Conservation (phyloP, 75 land plant species). For the Pinus taeda region DNA sequence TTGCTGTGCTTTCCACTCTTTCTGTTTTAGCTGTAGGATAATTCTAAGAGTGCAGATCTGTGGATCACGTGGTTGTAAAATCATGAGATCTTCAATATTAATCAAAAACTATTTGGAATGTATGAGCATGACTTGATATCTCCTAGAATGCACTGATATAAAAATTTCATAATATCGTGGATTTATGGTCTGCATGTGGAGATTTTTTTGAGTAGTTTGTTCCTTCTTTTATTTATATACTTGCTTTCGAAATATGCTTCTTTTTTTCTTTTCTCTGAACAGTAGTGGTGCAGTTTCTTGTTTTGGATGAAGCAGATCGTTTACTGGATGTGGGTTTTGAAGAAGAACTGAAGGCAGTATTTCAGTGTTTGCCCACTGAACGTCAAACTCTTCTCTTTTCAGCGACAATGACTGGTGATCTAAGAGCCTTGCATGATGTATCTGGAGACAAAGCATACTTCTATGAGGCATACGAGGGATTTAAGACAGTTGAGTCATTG, state of each 20-base stretch:
- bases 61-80: too few relatives aligned
- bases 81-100: too few relatives aligned
- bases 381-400: slow-evolving; percentile 94
- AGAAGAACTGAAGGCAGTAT: slow-evolving; percentile 68
- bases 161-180: too few relatives aligned
- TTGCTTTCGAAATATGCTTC: not conserved
- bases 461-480: slow-evolving; percentile 93
- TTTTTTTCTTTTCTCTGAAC: not conserved
- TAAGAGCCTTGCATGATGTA: slow-evolving; percentile 74
- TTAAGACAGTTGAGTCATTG: slow-evolving; percentile 86
- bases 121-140: too few relatives aligned
- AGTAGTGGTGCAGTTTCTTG: slow-evolving; percentile 62
- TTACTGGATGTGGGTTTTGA: slow-evolving; percentile 94
- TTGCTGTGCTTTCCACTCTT: too few relatives aligned
- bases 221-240: not conserved
- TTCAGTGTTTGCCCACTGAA: slow-evolving; percentile 62
- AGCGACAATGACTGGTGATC: slow-evolving; percentile 90
- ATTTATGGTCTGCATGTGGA: too few relatives aligned
- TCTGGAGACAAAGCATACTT: slow-evolving; percentile 81
- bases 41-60: too few relatives aligned
- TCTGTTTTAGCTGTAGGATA: too few relatives aligned
- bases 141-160: too few relatives aligned
- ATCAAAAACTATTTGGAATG: too few relatives aligned
- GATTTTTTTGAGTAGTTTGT: too few relatives aligned
- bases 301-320: slow-evolving; percentile 97